Conservation (phyloP, 202 grass and related monocot genomes). For the Zizania palustris region DNA sequence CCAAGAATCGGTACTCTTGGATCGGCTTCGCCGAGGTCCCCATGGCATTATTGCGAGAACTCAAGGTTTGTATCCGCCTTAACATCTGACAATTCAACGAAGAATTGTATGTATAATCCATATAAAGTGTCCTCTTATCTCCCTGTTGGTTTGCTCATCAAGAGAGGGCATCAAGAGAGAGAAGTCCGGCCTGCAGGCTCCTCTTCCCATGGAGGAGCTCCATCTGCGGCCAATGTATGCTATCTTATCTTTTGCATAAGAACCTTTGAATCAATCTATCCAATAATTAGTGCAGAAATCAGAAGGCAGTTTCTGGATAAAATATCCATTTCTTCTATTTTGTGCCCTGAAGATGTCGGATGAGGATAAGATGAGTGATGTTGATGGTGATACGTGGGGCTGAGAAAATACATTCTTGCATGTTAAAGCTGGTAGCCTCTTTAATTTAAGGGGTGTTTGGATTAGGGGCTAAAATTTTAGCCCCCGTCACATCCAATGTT, state of each 20-base stretch:
- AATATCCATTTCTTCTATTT: slow-evolving; percentile 22
- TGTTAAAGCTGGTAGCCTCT: too few relatives aligned
- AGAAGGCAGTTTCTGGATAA: slow-evolving; percentile 16
- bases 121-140: neutral
- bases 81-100: neutral
- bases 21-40: slow-evolving; percentile 77
- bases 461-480: too few relatives aligned
- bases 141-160: slow-evolving; percentile 47
- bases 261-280: neutral
- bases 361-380: slow-evolving; percentile 47
- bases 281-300: neutral
- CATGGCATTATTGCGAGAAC: slow-evolving; percentile 66
- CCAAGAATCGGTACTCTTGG: slow-evolving; percentile 87
- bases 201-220: slow-evolving; percentile 36
- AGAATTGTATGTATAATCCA: neutral
- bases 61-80: slow-evolving; percentile 58
- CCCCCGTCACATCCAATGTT: too few relatives aligned
- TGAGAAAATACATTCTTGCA: too few relatives aligned
- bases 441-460: too few relatives aligned
- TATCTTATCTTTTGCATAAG: neutral
- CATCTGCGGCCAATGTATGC: slow-evolving; percentile 38
- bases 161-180: slow-evolving; percentile 57
- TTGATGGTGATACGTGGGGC: neutral
- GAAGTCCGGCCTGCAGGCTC: slow-evolving; percentile 43
- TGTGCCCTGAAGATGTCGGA: slow-evolving; percentile 48